Conservation (phyloP, 2,329 filamentous ascomycete genomes). For the Nothophaeocryptopus gaeumannii region DNA sequence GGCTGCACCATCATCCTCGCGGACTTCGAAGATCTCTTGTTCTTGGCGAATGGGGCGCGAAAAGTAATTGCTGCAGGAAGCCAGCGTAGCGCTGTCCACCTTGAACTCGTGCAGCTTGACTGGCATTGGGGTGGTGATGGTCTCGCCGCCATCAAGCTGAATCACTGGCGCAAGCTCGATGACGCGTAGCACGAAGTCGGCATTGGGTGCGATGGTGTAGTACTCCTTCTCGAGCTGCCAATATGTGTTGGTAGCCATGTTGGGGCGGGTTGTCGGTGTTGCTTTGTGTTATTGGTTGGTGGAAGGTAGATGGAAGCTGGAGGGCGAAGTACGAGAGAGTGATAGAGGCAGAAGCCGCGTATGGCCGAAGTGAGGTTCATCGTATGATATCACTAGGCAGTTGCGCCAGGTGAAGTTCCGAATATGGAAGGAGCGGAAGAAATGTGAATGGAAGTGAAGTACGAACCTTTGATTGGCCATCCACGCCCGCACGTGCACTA, state of each 20-base stretch:
- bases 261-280: neutral
- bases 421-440: no score
- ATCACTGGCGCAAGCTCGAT: conserved; percentile 10
- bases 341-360: no score
- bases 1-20: conserved; percentile 10
- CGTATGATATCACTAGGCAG: no score
- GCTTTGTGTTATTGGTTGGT: neutral
- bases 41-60: neutral
- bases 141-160: neutral
- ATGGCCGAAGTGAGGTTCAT: no score
- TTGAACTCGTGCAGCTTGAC: conserved; percentile 20
- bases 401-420: no score
- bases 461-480: no score
- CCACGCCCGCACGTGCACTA: no score
- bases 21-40: conserved; percentile 10
- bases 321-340: neutral
- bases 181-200: conserved; percentile 19
- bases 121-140: neutral
- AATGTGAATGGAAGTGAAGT: no score
- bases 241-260: conserved; percentile 8
- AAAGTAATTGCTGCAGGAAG: no score
- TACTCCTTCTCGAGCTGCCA: conserved; percentile 20
- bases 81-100: conserved; percentile 12
- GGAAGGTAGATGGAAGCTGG: neutral
- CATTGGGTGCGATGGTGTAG: conserved; percentile 16